Conservation (phyloP, 1,284 basidiomycete genomes). For the Neolentinus lepideus region DNA sequence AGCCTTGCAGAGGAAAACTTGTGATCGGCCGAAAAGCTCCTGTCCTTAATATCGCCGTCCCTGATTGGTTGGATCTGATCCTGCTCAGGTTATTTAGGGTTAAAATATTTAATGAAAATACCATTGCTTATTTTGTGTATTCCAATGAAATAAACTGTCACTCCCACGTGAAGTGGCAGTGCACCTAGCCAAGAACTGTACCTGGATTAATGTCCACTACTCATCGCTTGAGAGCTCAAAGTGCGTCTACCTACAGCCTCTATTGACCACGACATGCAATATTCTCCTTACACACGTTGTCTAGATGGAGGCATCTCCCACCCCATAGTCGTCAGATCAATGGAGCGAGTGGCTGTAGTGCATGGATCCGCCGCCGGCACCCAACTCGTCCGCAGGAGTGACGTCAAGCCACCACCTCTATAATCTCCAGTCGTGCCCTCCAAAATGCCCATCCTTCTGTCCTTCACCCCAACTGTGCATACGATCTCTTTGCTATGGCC, state of each 20-base stretch:
- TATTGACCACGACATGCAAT: too few relatives aligned
- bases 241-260: too few relatives aligned
- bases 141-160: too few relatives aligned
- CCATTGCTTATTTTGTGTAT: too few relatives aligned
- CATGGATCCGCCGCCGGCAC: background rate
- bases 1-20: background rate
- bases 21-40: background rate
- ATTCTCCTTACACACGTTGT: too few relatives aligned
- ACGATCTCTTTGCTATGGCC: constrained; percentile 7
- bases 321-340: too few relatives aligned
- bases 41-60: background rate
- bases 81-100: background rate
- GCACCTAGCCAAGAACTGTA: too few relatives aligned
- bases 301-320: too few relatives aligned
- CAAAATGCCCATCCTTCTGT: background rate
- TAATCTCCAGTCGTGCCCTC: background rate
- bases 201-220: too few relatives aligned
- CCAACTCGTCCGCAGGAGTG: background rate
- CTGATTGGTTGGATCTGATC: background rate
- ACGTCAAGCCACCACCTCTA: background rate
- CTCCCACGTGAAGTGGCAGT: too few relatives aligned
- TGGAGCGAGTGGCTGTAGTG: background rate
- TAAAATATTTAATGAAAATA: too few relatives aligned
- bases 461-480: background rate
- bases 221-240: too few relatives aligned